A percentile compares a stretch with the other conserved stretches of the same genome.
phyloP scores from a whole-genome alignment of 139 green algal species.

The Dunaliella primolecta region DNA sequence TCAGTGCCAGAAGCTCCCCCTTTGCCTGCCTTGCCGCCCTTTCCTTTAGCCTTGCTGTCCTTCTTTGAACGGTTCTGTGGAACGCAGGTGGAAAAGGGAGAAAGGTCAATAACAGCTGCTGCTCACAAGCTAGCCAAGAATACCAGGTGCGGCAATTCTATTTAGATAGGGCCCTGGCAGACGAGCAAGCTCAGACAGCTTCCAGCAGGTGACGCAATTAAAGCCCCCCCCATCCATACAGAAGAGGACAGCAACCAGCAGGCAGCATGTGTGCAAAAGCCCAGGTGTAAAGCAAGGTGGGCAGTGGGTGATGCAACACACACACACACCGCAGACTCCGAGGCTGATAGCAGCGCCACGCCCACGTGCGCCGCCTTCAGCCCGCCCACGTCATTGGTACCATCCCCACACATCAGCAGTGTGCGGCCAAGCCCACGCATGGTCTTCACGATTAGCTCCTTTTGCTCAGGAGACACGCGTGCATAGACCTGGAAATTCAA shows the following conservation, averaged over 20 bases:
- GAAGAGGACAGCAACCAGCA: no score
- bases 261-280: no score
- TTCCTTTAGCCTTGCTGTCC: conserved; percentile 12
- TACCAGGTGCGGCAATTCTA: no score
- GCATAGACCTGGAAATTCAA: conserved; percentile 75
- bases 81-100: no score
- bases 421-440: conserved; percentile 56
- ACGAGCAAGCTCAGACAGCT: no score
- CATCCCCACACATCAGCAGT: conserved; percentile 96
- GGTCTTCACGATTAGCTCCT: conserved; percentile 94
- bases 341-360: conserved; percentile 72
- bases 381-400: conserved; percentile 97
- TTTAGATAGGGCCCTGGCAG: no score
- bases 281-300: no score
- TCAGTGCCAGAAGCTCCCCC: neutral
- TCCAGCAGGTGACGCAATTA: no score
- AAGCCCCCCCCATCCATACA: no score
- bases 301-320: no score
- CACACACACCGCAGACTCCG: conserved; percentile 18
- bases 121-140: no score
- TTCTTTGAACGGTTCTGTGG: conserved; percentile 3
- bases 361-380: conserved; percentile 91
- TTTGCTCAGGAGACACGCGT: conserved; percentile 90
- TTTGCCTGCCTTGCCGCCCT: conserved; percentile 20
- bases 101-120: no score